phyloP scores from a whole-genome alignment of 139 green algal species.

The Closterium sp. region DNA sequence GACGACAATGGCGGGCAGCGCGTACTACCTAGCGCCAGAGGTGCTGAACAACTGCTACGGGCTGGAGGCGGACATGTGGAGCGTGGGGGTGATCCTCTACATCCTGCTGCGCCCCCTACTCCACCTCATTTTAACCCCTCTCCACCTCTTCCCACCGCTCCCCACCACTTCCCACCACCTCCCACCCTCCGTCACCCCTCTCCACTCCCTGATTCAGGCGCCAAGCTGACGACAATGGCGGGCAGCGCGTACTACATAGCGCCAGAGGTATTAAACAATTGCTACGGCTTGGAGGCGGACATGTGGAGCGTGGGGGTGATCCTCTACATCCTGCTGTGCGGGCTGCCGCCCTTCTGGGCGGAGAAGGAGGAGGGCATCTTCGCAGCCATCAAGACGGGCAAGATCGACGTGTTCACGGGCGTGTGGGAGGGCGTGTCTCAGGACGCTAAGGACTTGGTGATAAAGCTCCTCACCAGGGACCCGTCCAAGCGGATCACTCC shows the following conservation, averaged over 20 bases:
- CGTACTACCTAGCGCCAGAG: neutral
- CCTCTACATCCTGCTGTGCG: conserved; percentile 92
- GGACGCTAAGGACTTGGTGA: conserved; percentile 54
- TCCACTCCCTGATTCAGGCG: conserved; percentile 64
- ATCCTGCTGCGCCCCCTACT: neutral
- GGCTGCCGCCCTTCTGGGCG: conserved; percentile 89
- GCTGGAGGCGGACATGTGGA: neutral
- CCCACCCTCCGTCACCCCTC: conserved; percentile 32
- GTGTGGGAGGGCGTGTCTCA: conserved; percentile 71
- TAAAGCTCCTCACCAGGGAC: conserved; percentile 51
- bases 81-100: neutral
- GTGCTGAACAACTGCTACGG: neutral
- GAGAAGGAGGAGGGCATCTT: conserved; percentile 84
- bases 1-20: neutral
- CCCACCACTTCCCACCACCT: neutral
- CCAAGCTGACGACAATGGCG: conserved; percentile 68
- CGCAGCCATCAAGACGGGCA: conserved; percentile 64
- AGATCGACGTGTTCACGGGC: conserved; percentile 64
- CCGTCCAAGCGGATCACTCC: neutral
- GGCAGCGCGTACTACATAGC: conserved; percentile 90
- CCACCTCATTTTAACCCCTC: neutral
- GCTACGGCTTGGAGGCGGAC: conserved; percentile 81
- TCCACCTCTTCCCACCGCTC: neutral
- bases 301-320: conserved; percentile 92
- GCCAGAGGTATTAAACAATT: conserved; percentile 71